Evolutionary conservation across 1,284 basidiomycete genomes (phyloP), one percentile per base, ranked within the genome.

Genomic region (Naganishia sp.): DNA sequence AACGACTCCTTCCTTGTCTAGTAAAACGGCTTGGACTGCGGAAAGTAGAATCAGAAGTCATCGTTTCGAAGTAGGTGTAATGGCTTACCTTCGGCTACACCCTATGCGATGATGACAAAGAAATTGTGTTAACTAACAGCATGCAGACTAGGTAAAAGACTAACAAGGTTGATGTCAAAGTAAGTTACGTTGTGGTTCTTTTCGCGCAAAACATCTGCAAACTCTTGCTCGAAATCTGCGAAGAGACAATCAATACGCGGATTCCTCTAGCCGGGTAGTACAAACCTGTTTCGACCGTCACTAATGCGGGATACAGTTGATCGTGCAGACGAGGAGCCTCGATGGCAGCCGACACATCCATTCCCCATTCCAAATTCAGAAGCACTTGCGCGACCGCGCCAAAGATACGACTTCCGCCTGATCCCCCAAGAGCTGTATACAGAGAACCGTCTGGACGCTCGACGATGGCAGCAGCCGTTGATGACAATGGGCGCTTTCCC

Each of bases 251-350:
- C 52, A 63, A 35, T 23, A n/a, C 32, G 17, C 7, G 11, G 11
- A 7, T 23, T 6, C 1, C 2, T 58, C 57, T n/a, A 28, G 21
- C 21, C 32, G 13, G 21, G 21, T 7, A 10, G 23, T 9, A 58
- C 63, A 3, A 21, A 68, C 67, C 82, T 68, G 83, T 79, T 71
- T 95, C 93, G 35, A 85, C 83, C 15, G 88, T 85, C 5, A 90
- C 83, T 31, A 79, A 51, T 17, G 75, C 67, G 0, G 95, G 94
- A 68, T 88, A 88, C 32, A 96, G 81, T 76, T 98, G 95, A 75
- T 96, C 87, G 75, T 98, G 94, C n/a, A 96, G 76, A n/a, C 94
- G 84, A 0, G 90, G 88, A 69, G 81, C 84, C 78, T 98, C 95
- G 43, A 98, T 86, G 0, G 94, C 91, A 39, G 84, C 77, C 66